These are phyloP conservation scores for Kwoniella botswanensis DNA, from an alignment of 768 basidiomycete species.

Conservation along the genomic window DNA sequence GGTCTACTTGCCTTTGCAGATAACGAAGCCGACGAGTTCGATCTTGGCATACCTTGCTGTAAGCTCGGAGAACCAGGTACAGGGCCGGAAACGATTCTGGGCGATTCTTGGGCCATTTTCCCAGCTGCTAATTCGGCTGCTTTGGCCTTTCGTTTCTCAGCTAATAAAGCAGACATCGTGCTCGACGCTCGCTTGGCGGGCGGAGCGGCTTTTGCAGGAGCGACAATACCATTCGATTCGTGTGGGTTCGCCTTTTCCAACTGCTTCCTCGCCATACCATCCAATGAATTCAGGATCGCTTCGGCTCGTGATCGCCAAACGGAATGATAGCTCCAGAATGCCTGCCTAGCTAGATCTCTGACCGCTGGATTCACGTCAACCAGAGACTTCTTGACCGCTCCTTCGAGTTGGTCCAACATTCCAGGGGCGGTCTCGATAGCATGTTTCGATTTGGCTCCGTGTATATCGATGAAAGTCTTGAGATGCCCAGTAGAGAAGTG, in stretches of 20 bases:
- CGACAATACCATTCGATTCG: conserved; percentile 34
- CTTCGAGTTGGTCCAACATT: conserved; percentile 74
- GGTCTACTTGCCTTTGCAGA: not conserved
- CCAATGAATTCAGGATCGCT: conserved; percentile 70
- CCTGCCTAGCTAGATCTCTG: conserved; percentile 70
- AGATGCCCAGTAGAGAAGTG: conserved; percentile 72
- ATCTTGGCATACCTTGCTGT: conserved; percentile 26
- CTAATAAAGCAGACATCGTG: conserved; percentile 83
- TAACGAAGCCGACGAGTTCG: conserved; percentile 25
- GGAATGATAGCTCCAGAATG: conserved; percentile 79
- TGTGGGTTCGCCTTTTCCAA: conserved; percentile 81
- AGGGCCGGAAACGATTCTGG: conserved; percentile 50
- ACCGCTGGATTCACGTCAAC: conserved; percentile 80
- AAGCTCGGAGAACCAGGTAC: conserved; percentile 59
- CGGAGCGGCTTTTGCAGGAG: conserved; percentile 49
- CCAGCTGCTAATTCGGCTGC: conserved; percentile 65
- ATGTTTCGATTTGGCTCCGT: conserved; percentile 69
- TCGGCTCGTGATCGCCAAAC: conserved; percentile 77
- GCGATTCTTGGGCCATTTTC: conserved; percentile 57
- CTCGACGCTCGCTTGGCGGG: conserved; percentile 68
- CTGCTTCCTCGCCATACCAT: conserved; percentile 73
- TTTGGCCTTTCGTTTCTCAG: conserved; percentile 85
- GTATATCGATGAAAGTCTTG: conserved; percentile 73
- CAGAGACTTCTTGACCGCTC: conserved; percentile 72
- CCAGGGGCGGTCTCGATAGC: conserved; percentile 69